These are phyloP conservation scores for Leishmania guyanensis DNA, from an alignment of 208 protist species.

Conservation along the genomic window DNA sequence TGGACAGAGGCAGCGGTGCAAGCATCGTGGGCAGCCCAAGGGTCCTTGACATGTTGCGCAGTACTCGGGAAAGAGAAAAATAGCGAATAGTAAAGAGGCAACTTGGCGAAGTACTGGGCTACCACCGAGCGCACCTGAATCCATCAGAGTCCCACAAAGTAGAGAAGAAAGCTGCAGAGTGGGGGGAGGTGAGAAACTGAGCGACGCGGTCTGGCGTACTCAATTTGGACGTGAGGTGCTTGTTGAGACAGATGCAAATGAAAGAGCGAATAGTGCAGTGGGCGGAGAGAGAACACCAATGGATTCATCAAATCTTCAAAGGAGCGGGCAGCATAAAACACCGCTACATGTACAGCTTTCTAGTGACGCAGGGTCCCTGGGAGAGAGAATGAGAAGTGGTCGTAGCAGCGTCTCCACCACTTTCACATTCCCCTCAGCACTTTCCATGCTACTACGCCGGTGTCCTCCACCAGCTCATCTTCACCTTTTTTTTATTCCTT, in stretches of 20 bases:
- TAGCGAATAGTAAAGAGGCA: not conserved
- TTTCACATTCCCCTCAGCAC: not conserved
- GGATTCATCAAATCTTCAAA: not conserved
- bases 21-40: not conserved
- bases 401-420: not conserved
- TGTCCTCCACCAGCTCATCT: not conserved
- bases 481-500: not conserved
- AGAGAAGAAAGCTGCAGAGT: not conserved
- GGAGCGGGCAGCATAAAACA: not conserved
- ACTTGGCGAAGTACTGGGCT: not conserved
- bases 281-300: not conserved
- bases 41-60: not conserved
- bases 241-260: not conserved
- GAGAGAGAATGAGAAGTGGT: not conserved
- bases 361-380: not conserved
- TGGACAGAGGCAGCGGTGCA: not conserved
- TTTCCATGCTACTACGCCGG: not conserved
- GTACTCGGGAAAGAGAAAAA: not conserved
- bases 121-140: not conserved
- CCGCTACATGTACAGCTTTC: not conserved
- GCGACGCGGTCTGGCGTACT: not conserved
- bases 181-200: not conserved
- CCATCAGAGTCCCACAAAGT: not conserved
- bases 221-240: not conserved
- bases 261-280: not conserved